Conservation (phyloP, 106 monocot species). For the Dactylorhiza incarnata region DNA sequence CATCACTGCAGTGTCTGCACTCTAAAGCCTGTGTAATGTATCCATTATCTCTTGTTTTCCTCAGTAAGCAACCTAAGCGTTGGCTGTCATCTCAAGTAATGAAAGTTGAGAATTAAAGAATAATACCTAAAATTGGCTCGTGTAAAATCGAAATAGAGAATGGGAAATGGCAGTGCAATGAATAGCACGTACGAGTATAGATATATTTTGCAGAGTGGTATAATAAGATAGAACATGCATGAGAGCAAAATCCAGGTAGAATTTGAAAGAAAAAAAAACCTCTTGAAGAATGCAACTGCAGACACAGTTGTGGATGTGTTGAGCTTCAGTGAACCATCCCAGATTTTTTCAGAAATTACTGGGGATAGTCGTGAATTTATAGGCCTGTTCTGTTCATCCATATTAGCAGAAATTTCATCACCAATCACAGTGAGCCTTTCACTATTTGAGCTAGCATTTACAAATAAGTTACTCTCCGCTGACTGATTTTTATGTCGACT, state of each 20-base stretch:
- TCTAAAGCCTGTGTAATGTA: background rate
- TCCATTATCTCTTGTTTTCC: background rate
- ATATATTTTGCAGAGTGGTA: background rate
- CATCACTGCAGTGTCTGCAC: background rate
- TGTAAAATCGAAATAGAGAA: background rate
- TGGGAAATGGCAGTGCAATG: background rate
- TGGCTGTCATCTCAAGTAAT: background rate
- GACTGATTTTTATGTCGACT: constrained; percentile 5
- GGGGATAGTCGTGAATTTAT: constrained; percentile 16
- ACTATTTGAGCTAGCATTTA: constrained; percentile 8
- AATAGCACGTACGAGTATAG: background rate
- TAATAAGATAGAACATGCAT: background rate
- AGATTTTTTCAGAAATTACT: constrained; percentile 30
- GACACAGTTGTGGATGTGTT: constrained; percentile 38
- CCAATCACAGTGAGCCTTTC: constrained; percentile 6
- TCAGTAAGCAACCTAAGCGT: background rate
- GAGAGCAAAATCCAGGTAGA: constrained; percentile 2
- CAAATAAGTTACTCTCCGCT: constrained; percentile 1
- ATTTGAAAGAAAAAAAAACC: constrained; percentile 16
- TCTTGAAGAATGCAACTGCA: constrained; percentile 58
- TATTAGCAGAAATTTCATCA: constrained; percentile 11
- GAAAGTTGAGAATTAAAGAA: background rate
- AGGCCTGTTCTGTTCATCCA: constrained; percentile 20
- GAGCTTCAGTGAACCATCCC: constrained; percentile 59
- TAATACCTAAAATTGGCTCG: background rate